Percentiles rank a stretch among this genome's conserved stretches.
These are phyloP conservation scores for Penicillium canescens DNA, from an alignment of 495 filamentous ascomycete species.

Conservation along the genomic window DNA sequence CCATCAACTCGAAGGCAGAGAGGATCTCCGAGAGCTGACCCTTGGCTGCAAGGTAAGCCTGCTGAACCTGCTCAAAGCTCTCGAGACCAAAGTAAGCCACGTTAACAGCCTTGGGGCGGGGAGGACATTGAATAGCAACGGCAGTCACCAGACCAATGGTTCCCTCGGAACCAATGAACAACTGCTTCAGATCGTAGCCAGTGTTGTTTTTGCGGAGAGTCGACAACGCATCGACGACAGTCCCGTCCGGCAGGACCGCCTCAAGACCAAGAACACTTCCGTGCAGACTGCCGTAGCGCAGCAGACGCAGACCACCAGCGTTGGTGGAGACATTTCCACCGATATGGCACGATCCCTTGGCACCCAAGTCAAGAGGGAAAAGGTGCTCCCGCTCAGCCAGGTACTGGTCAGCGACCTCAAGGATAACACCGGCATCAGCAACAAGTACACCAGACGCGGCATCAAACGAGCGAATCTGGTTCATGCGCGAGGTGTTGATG, in stretches of 20 bases:
- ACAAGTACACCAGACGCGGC: constrained; percentile 89
- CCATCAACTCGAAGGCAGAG: constrained; percentile 97
- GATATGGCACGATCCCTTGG: constrained; percentile 96
- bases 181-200: constrained; percentile 95
- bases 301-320: constrained; percentile 84
- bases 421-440: constrained; percentile 84
- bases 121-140: constrained; percentile 85
- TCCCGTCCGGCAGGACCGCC: constrained; percentile 89
- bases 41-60: constrained; percentile 85
- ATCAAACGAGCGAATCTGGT: constrained; percentile 87
- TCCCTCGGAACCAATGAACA: constrained; percentile 93
- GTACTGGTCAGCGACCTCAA: constrained; percentile 84
- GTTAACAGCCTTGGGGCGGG: constrained; percentile 79
- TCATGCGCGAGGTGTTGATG: constrained; percentile 84
- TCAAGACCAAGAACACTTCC: constrained; percentile 90
- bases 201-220: constrained; percentile 96
- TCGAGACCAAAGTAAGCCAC: constrained; percentile 88
- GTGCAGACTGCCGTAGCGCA: constrained; percentile 92
- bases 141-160: constrained; percentile 93
- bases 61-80: constrained; percentile 80
- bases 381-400: constrained; percentile 77
- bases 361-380: constrained; percentile 93
- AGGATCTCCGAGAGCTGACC: constrained; percentile 88
- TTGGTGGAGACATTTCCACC: constrained; percentile 99
- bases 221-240: constrained; percentile 82